phyloP scores from a whole-genome alignment of 2,329 filamentous ascomycete species.

The Xenoacremonium recifei region DNA sequence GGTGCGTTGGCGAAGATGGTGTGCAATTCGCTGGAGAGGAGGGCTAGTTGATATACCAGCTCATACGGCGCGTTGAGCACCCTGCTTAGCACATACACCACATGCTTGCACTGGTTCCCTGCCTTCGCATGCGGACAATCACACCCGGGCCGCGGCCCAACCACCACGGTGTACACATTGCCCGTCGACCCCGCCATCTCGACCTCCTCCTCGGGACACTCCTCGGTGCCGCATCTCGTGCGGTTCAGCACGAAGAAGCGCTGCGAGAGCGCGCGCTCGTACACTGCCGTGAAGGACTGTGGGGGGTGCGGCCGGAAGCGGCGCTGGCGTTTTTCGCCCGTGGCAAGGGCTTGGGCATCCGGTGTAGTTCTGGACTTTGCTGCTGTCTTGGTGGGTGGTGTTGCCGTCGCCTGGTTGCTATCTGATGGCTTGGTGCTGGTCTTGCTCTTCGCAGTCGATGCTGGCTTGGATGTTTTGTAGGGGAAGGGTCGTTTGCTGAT shows the following conservation, averaged over 20 bases:
- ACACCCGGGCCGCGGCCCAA: slow-evolving; percentile 52
- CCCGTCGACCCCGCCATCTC: slow-evolving; percentile 63
- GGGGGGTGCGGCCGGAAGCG: slow-evolving; percentile 33
- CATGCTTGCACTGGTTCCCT: slow-evolving; percentile 64
- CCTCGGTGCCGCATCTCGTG: slow-evolving; percentile 29
- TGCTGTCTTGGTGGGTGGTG: no score
- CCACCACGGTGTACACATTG: slow-evolving; percentile 60
- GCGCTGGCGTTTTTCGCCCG: slow-evolving; percentile 39
- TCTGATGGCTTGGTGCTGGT: no score
- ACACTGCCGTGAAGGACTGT: slow-evolving; percentile 34
- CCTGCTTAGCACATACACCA: slow-evolving; percentile 58
- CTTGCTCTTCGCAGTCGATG: no score
- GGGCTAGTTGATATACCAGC: slow-evolving; percentile 60
- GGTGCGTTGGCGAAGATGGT: slow-evolving; percentile 57
- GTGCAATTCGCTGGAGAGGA: slow-evolving; percentile 57
- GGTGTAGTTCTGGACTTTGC: no score
- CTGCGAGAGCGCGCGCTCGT: slow-evolving; percentile 39
- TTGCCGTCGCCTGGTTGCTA: no score
- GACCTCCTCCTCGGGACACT: slow-evolving; percentile 50
- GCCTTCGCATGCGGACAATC: slow-evolving; percentile 53
- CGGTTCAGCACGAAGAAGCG: slow-evolving; percentile 48
- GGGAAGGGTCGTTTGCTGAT: no score
- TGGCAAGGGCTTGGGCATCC: no score
- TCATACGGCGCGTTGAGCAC: slow-evolving; percentile 57
- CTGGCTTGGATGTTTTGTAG: no score